Conservation (phyloP, 192 early-diverging fungal species). For the Coemansia sp. region DNA sequence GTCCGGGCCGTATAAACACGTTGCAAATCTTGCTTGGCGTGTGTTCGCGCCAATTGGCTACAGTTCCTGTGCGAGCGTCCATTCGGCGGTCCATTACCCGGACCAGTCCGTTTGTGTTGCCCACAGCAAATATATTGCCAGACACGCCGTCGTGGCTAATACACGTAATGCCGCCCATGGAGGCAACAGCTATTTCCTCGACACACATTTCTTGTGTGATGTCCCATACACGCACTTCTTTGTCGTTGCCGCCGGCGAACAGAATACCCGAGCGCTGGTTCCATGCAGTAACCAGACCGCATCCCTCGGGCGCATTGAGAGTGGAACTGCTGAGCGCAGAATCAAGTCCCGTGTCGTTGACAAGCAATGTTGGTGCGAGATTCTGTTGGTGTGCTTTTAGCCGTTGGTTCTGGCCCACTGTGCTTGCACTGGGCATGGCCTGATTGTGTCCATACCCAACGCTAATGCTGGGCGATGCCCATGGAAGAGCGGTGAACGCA, state of each 20-base stretch:
- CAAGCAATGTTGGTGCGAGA: neutral
- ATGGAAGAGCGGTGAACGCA: conserved; percentile 43
- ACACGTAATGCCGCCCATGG: conserved; percentile 45
- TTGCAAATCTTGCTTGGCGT: conserved; percentile 26
- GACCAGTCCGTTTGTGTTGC: conserved; percentile 44
- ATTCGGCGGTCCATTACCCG: conserved; percentile 51
- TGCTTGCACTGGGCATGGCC: neutral
- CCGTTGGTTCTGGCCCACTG: neutral
- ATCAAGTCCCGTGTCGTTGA: neutral
- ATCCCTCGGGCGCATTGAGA: neutral
- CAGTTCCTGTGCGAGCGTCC: conserved; percentile 24
- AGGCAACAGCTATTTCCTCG: conserved; percentile 33
- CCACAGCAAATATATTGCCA: conserved; percentile 44
- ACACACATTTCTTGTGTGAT: conserved; percentile 45
- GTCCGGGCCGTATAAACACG: conserved; percentile 35
- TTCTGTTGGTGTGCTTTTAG: neutral
- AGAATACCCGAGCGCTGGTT: conserved; percentile 45
- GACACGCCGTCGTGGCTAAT: conserved; percentile 39
- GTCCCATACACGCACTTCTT: conserved; percentile 52
- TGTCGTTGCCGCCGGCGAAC: conserved; percentile 42
- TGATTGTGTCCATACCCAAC: neutral
- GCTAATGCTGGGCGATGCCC: conserved; percentile 7
- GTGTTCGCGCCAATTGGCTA: conserved; percentile 49
- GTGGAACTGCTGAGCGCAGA: neutral
- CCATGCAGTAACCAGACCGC: conserved; percentile 45